Conservation (phyloP, 495 filamentous ascomycete genomes). For the Penicillium nucicola region DNA sequence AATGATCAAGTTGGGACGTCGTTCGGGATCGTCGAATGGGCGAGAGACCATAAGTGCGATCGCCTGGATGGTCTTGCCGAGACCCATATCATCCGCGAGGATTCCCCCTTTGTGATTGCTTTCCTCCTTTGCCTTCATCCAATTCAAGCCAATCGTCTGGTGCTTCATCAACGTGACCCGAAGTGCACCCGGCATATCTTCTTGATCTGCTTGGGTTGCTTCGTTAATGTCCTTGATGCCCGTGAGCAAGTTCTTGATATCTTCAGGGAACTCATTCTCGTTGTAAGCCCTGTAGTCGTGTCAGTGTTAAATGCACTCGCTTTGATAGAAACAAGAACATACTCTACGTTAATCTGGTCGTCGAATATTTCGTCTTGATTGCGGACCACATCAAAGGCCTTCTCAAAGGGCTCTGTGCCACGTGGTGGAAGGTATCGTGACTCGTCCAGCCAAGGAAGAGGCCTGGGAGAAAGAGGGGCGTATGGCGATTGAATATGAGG, state of each 20-base stretch:
- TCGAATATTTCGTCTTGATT: constrained; percentile 15
- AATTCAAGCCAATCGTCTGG: constrained; percentile 77
- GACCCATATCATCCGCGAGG: constrained; percentile 89
- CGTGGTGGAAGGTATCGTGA: background rate
- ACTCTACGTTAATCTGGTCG: constrained; percentile 17
- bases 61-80: constrained; percentile 92
- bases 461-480: background rate
- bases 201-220: constrained; percentile 58
- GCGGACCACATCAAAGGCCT: constrained; percentile 16
- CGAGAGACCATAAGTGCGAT: constrained; percentile 79
- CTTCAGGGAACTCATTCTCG: constrained; percentile 39
- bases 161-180: constrained; percentile 72
- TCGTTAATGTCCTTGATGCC: constrained; percentile 76
- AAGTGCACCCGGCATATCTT: constrained; percentile 72
- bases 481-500: background rate
- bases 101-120: constrained; percentile 78
- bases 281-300: constrained; percentile 12
- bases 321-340: constrained; percentile 3
- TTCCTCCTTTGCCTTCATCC: constrained; percentile 81
- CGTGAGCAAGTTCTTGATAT: constrained; percentile 65
- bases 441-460: background rate
- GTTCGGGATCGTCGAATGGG: constrained; percentile 56
- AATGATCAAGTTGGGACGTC: constrained; percentile 83
- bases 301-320: constrained; percentile 1
- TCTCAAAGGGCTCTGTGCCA: background rate